These are phyloP conservation scores for Solanum hybrid DNA, from an alignment of 305 asterid genomes.

Conservation along the genomic window DNA sequence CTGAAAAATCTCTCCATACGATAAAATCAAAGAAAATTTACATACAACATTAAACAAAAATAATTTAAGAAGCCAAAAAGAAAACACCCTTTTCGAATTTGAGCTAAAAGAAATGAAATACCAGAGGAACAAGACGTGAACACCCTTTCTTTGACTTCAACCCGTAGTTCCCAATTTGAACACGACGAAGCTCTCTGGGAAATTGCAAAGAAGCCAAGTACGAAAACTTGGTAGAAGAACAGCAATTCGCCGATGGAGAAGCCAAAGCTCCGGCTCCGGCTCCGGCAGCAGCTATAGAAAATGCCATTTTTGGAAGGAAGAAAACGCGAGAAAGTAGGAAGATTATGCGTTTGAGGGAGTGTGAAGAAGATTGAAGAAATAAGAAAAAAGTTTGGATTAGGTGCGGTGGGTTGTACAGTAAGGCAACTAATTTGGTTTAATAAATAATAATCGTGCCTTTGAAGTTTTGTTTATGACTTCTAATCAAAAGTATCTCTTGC, in stretches of 20 bases:
- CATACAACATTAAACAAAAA: neutral
- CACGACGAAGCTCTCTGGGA: constrained; percentile 28
- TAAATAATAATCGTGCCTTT: too few relatives aligned
- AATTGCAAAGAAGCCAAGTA: constrained; percentile 48
- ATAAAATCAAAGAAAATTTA: neutral
- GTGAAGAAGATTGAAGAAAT: too few relatives aligned
- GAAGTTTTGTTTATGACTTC: too few relatives aligned
- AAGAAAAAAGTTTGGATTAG: too few relatives aligned
- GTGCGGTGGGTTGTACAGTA: too few relatives aligned
- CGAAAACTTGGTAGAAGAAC: constrained; percentile 13
- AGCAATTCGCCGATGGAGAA: constrained; percentile 14
- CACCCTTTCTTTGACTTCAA: constrained; percentile 19
- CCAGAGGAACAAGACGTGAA: constrained; percentile 38
- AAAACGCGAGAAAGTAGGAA: neutral
- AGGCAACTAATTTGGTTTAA: too few relatives aligned
- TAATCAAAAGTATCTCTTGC: too few relatives aligned
- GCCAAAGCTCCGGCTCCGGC: constrained; percentile 16
- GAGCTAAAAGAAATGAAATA: constrained; percentile 5
- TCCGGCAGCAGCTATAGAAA: constrained; percentile 27
- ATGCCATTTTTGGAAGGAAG: constrained; percentile 32
- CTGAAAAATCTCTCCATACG: neutral
- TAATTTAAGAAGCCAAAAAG: neutral
- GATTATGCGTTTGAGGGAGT: too few relatives aligned
- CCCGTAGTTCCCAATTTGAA: constrained; percentile 26
- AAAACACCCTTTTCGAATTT: neutral